Conservation (phyloP, 1,139 yeast genomes). For the Meyerozyma smithsonii region DNA sequence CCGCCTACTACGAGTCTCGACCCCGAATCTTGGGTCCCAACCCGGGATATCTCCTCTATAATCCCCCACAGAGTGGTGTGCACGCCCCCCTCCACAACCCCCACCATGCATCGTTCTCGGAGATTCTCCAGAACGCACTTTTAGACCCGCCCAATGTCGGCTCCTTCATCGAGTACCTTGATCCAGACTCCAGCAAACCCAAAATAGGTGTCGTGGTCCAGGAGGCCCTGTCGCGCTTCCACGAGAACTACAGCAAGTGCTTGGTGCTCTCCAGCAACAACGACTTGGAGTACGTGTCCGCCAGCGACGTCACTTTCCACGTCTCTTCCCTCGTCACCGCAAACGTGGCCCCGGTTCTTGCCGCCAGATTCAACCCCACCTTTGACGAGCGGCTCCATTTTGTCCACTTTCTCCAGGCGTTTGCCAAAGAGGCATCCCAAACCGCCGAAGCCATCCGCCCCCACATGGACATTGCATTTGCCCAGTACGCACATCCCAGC, state of each 20-base stretch:
- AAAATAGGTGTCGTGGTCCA: constrained; percentile 31
- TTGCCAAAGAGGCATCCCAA: constrained; percentile 14
- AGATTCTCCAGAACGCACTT: neutral
- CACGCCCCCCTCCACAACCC: neutral
- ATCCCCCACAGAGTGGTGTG: neutral
- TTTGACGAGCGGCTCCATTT: constrained; percentile 15
- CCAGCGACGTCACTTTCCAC: constrained; percentile 26
- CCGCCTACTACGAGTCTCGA: neutral
- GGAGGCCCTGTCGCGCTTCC: constrained; percentile 27
- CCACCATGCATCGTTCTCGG: neutral
- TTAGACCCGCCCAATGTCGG: constrained; percentile 23
- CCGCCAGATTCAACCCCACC: constrained; percentile 19
- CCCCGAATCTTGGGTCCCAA: neutral
- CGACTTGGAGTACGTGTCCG: constrained; percentile 21
- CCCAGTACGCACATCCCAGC: constrained; percentile 19
- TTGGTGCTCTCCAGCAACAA: constrained; percentile 30
- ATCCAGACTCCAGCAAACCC: constrained; percentile 9
- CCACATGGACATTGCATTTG: constrained; percentile 19
- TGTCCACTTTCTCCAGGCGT: constrained; percentile 17
- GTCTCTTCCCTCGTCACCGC: constrained; percentile 20
- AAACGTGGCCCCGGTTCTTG: constrained; percentile 14
- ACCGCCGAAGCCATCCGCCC: constrained; percentile 9
- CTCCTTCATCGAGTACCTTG: constrained; percentile 29
- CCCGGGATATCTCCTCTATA: neutral
- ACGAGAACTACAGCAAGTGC: constrained; percentile 29